Base-by-base conservation (phyloP, 331 rosid genomes). In the Erythrophleum ivorense region DNA sequence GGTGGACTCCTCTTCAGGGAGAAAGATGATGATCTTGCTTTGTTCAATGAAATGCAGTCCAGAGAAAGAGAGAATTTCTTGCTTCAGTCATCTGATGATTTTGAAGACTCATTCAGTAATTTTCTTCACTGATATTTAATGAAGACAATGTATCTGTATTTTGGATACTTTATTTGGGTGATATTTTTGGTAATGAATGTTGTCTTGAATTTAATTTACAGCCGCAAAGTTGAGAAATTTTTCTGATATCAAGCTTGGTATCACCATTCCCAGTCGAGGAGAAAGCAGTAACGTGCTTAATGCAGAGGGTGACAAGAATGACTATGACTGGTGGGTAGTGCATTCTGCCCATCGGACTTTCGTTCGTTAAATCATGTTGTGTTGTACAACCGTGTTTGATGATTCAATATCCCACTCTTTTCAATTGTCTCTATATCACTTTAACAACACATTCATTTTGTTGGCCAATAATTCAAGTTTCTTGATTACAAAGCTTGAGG, bases 21-120 rank as follows among this genome's bases (percentile, higher is more conserved):
- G 81, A 91, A 90, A 84, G 97, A 88, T 54, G 97, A 91, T 1
- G 94, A 93, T 87, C 97, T 93, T 71, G 90, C 91, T 65, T 86
- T 93, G 91, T 93, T 93, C 88, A 88, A 75, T 69, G 97, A 93
- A 65, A 89, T 91, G 97, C 94, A 90, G 78, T 79, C 87, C 59
- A 87, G 91, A 58, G 98, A 91, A 80, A 84, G 78, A 60, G 94
- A 90, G 74, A 78, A 24, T 82, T 93, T 93, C 85, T 85, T 91
- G 94, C 93, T 93, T 77, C 94, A 85, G 83, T 78, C 95, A 2
- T 76, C 93, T 0, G 94, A 93, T 88, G 90, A 88, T 80, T 79
- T 91, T 6, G 97, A 93, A 80, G 92, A 88, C 87, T 53, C 93
- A 80, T 88, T 93, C 85, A 77, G 97, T 93, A 91, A 90, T 82